phyloP scores from a whole-genome alignment of 1,284 basidiomycete species.

The Ustilago sp. region DNA sequence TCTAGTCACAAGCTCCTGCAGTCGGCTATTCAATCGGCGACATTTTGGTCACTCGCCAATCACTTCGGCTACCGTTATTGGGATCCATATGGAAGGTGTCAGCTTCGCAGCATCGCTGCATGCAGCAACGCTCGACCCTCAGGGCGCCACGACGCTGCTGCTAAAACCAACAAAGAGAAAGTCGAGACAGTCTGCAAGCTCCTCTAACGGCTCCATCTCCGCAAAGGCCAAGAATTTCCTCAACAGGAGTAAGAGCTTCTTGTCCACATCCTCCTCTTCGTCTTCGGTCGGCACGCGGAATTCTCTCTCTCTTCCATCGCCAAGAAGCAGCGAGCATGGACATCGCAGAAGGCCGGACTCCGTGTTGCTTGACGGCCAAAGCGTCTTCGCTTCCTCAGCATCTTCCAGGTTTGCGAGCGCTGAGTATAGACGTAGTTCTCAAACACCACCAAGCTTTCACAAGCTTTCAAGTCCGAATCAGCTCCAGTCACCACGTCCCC shows the following conservation, averaged over 20 bases:
- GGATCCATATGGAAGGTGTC: slow-evolving; percentile 25
- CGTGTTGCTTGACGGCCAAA: background rate
- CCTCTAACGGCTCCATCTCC: slow-evolving; percentile 11
- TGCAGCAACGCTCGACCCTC: slow-evolving; percentile 7
- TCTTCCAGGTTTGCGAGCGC: slow-evolving; percentile 4
- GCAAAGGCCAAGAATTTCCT: slow-evolving; percentile 14
- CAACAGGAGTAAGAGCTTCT: slow-evolving; percentile 21
- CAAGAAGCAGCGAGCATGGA: background rate
- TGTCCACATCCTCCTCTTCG: slow-evolving; percentile 13
- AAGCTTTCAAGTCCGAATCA: background rate
- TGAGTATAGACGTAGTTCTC: background rate
- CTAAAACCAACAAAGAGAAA: slow-evolving; percentile 12
- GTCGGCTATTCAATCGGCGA: background rate
- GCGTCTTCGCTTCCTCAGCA: slow-evolving; percentile 1
- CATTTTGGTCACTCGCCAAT: background rate
- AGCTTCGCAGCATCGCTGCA: slow-evolving; percentile 30
- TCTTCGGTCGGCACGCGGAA: background rate
- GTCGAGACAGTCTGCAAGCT: background rate
- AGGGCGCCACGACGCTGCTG: background rate
- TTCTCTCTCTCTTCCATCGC: background rate
- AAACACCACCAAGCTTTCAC: background rate
- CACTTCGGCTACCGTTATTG: background rate
- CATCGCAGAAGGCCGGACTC: background rate
- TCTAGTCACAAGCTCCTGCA: background rate
- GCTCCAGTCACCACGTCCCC: background rate